phyloP scores from a whole-genome alignment of 2,329 filamentous ascomycete genomes.

The Rhynchosporium agropyri region DNA sequence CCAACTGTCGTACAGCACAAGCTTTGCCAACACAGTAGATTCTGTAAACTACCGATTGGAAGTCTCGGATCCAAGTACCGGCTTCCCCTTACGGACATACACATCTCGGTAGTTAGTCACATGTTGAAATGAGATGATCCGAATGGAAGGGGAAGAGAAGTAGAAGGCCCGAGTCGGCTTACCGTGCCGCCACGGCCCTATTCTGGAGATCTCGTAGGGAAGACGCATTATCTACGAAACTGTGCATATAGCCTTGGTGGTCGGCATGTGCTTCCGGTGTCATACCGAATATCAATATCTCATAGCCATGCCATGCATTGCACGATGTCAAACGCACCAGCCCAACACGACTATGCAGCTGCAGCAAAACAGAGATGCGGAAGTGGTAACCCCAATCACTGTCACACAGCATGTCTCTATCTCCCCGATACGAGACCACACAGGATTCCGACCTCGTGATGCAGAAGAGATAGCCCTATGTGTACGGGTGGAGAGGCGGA shows the following conservation, averaged over 20 bases:
- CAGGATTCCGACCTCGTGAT: neutral
- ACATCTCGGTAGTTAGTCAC: neutral
- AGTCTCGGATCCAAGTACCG: too few species aligned
- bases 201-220: neutral
- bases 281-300: neutral
- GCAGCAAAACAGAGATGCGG: neutral
- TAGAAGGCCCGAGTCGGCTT: neutral
- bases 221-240: slow-evolving; percentile 1
- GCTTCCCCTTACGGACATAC: too few species aligned
- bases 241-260: slow-evolving; percentile 2
- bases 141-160: neutral
- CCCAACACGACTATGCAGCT: neutral
- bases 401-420: slow-evolving; percentile 1
- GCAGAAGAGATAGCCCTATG: neutral
- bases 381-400: neutral
- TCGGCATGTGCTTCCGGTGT: neutral
- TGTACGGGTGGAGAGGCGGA: neutral
- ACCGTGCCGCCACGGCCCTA: neutral
- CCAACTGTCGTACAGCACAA: slow-evolving; percentile 6
- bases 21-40: neutral
- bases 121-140: neutral
- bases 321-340: neutral
- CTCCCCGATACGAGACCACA: neutral
- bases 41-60: neutral
- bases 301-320: neutral